Evolutionary conservation across 2,329 filamentous ascomycete species (phyloP).

Genomic region (Neonectria punicea): DNA sequence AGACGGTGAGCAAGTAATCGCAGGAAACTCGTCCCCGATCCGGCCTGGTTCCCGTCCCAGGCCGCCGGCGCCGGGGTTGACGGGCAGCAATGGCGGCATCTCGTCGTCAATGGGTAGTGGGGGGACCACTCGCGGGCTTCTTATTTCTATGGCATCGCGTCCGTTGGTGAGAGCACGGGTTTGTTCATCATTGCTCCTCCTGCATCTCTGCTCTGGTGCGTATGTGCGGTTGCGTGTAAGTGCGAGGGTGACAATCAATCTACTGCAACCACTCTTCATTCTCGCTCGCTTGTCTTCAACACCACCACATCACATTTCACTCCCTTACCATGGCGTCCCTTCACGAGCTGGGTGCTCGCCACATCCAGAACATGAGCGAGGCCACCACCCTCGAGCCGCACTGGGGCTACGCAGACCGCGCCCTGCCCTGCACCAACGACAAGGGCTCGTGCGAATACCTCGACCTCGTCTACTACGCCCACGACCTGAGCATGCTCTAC

Average conservation of each 20-base stretch:
- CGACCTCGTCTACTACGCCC: conserved; percentile 60
- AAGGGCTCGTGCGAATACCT: conserved; percentile 61
- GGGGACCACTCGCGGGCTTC: conserved; percentile 26
- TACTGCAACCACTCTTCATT: background rate
- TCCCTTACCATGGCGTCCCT: conserved; percentile 30
- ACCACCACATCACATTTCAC: background rate
- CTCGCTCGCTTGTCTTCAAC: background rate
- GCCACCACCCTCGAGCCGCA: conserved; percentile 52
- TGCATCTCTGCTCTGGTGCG: conserved; percentile 1
- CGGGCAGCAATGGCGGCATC: background rate
- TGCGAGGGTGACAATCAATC: background rate
- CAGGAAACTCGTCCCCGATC: conserved; percentile 34
- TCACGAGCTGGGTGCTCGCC: conserved; percentile 42
- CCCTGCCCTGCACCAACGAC: conserved; percentile 58
- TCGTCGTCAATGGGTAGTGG: conserved; percentile 17
- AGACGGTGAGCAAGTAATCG: conserved; percentile 36
- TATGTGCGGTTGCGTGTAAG: background rate
- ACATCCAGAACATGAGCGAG: conserved; percentile 56
- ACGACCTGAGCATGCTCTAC: conserved; percentile 63
- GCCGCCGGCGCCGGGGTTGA: conserved; percentile 1
- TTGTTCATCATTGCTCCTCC: conserved; percentile 11
- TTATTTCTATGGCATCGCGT: conserved; percentile 40
- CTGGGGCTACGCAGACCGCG: conserved; percentile 60
- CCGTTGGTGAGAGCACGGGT: conserved; percentile 17
- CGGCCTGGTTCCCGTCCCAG: conserved; percentile 37